Evolutionary conservation across 2,329 filamentous ascomycete species (phyloP), one percentile per base, ranked within the genome.

Genomic region (Diaporthe sp.): DNA sequence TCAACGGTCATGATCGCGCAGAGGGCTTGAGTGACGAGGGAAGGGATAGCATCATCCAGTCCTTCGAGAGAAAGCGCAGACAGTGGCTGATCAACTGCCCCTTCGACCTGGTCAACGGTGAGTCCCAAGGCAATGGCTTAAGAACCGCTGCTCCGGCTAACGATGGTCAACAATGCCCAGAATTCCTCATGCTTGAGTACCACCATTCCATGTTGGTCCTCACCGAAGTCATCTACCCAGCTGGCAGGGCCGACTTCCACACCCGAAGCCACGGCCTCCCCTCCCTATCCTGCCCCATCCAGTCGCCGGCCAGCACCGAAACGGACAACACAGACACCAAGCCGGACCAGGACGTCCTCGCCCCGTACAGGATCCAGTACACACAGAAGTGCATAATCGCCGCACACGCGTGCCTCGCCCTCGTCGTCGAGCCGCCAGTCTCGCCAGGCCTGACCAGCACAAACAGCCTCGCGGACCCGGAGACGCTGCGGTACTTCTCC

Each of bases 31-130:
- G 53, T 22, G 73, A 67, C 34, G 68, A 75, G 28, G 68, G 44
- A 3, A 60, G 75, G 31, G 75, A 76, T 8, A 58, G 15, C 2
- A 76, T 76, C 28, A 37, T 76, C 13, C 37, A 70, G 42, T 31
- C 31, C 8, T 76, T 75, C n/a, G 75, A 76, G 53, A 61, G 42
- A 25, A 68, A 51, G 28, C 31, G 72, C 9, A 55, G 19, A n/a
- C 73, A 72, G 25, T 76, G 75, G 75, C 58, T 76, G 17, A 46
- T 75, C 17, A 74, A 75, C 34, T 76, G 75, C 37, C 75, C 75
- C 6, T 72, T 76, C 31, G 73, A 76, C 39, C 53, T 76, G 9
- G 68, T 75, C 13, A 76, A 71, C 25, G 75, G 75, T 76, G 44
- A 46, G 75, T 28, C 28, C 12, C 31, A 1, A 3, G 4, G 44